A percentile compares a stretch with the other conserved stretches of the same genome.
These are phyloP conservation scores for Umbelopsis sp. DNA, from an alignment of 192 early-diverging fungal species.

Conservation along the genomic window DNA sequence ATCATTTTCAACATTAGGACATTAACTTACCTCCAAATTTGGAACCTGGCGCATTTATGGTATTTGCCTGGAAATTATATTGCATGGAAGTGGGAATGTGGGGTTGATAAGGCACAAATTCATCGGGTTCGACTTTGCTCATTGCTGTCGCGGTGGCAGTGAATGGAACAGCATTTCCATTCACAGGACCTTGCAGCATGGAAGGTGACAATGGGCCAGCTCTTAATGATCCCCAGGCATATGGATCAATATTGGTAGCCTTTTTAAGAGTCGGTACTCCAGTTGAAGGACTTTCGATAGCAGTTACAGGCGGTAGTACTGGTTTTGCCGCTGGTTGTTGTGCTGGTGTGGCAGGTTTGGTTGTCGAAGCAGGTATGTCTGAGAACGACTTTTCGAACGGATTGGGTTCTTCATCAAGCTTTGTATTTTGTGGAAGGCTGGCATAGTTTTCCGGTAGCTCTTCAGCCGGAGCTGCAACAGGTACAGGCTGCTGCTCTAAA, in stretches of 20 bases:
- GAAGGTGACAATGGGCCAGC: conserved; percentile 77
- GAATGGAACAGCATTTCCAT: neutral
- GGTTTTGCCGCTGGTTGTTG: conserved; percentile 23
- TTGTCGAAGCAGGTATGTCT: neutral
- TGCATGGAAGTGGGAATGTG: conserved; percentile 16
- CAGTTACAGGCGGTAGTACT: conserved; percentile 68
- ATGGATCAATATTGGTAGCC: conserved; percentile 29
- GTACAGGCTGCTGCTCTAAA: conserved; percentile 1
- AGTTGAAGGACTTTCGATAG: conserved; percentile 55
- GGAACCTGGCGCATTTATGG: neutral
- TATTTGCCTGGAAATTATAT: conserved; percentile 9
- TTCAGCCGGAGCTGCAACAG: conserved; percentile 4
- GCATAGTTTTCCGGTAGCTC: conserved; percentile 3
- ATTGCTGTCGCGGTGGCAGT: neutral
- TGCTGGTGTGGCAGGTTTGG: neutral
- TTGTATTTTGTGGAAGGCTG: conserved; percentile 37
- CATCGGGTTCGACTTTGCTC: neutral
- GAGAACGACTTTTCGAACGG: conserved; percentile 86
- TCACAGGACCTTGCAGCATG: conserved; percentile 69
- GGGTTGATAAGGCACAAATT: conserved; percentile 20
- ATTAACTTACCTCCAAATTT: conserved; percentile 7
- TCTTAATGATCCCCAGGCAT: conserved; percentile 64
- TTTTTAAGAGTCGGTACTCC: conserved; percentile 38
- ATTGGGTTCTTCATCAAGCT: conserved; percentile 84
- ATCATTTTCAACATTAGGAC: no score